Percentiles rank a stretch among this genome's conserved stretches.
These are phyloP conservation scores for Neopestalotiopsis sp. DNA, from an alignment of 2,329 filamentous ascomycete species.

Conservation along the genomic window DNA sequence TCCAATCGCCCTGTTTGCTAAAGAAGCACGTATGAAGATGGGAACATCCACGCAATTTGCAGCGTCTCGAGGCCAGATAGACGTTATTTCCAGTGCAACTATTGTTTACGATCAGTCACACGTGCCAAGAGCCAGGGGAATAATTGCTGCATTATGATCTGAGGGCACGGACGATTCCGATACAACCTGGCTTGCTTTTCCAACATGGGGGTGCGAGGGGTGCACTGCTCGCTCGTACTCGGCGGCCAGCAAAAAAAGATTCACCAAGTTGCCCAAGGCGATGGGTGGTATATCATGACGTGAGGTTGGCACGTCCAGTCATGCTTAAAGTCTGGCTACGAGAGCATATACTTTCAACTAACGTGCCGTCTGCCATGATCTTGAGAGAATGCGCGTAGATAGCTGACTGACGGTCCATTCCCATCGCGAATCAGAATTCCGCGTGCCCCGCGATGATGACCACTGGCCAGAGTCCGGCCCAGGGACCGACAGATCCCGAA, in stretches of 20 bases:
- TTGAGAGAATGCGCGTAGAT: neutral
- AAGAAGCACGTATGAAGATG: neutral
- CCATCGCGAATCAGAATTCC: neutral
- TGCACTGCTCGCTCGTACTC: neutral
- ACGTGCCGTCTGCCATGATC: neutral
- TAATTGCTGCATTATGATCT: neutral
- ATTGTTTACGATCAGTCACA: neutral
- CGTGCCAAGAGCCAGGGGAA: constrained; percentile 8
- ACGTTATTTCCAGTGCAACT: neutral
- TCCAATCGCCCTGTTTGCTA: neutral
- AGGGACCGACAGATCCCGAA: neutral
- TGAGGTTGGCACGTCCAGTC: neutral
- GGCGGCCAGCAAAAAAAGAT: neutral
- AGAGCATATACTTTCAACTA: neutral
- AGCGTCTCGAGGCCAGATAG: neutral
- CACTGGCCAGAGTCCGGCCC: neutral
- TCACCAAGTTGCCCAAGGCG: neutral
- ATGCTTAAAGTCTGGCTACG: neutral
- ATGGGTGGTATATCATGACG: neutral
- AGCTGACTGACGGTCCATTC: neutral
- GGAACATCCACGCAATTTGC: neutral
- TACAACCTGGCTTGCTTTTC: neutral
- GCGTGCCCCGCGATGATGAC: neutral
- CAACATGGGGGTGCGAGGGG: neutral
- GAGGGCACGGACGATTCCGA: constrained; percentile 8